Conservation (phyloP, 768 basidiomycete species). For the Mrakia hoshinonis region DNA sequence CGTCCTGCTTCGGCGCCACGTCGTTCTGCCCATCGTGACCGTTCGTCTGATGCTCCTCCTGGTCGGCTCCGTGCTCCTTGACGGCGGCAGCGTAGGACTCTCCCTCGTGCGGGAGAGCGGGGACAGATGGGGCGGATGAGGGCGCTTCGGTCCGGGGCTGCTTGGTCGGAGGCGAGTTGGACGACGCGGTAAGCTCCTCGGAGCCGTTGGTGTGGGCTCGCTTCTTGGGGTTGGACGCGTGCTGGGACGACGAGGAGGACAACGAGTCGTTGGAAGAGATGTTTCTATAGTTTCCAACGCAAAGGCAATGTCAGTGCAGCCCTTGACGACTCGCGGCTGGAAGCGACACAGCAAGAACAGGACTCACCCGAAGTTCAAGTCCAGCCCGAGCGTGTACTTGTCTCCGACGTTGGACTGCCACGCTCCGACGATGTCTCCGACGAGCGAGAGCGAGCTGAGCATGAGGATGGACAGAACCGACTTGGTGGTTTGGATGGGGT, state of each 20-base stretch:
- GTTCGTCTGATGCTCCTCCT: neutral
- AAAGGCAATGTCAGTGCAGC: too few relatives aligned
- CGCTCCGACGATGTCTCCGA: neutral
- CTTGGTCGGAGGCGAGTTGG: neutral
- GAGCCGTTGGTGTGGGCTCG: neutral
- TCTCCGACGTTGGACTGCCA: constrained; percentile 5
- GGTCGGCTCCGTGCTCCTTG: neutral
- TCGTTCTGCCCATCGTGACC: neutral
- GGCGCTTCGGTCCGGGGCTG: neutral
- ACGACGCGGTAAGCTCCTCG: neutral
- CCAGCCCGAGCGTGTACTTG: neutral
- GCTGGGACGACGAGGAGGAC: neutral
- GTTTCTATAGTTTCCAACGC: neutral
- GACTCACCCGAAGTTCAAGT: constrained; percentile 5
- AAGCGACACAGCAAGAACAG: neutral
- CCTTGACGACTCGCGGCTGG: too few relatives aligned
- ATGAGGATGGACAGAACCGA: neutral
- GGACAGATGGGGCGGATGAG: too few relatives aligned
- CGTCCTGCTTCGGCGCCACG: neutral
- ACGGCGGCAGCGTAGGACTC: constrained; percentile 15
- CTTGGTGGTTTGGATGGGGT: neutral
- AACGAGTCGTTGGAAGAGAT: neutral
- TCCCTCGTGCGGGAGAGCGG: constrained; percentile 8
- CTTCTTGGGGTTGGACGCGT: neutral
- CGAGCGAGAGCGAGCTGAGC: neutral